phyloP scores from a whole-genome alignment of 2,329 filamentous ascomycete genomes.

The Metarhizium guizhouense region DNA sequence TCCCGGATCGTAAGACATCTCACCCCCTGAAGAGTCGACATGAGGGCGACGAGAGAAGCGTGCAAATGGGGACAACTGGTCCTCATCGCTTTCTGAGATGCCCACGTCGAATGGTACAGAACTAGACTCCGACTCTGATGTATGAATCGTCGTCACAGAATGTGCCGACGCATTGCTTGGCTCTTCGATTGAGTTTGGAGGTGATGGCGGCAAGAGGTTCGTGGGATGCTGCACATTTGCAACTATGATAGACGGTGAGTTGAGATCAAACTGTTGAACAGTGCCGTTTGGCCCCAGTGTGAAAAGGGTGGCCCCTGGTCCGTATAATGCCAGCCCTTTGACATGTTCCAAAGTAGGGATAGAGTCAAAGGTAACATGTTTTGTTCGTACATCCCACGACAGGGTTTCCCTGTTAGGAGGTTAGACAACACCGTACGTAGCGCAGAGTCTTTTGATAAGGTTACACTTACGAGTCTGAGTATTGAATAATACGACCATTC shows the following conservation, averaged over 20 bases:
- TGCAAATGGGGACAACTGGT: constrained; percentile 66
- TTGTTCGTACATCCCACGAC: constrained; percentile 97
- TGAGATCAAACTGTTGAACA: constrained; percentile 91
- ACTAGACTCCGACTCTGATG: constrained; percentile 45
- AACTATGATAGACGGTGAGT: constrained; percentile 71
- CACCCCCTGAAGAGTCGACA: constrained; percentile 47
- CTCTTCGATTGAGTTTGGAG: constrained; percentile 73
- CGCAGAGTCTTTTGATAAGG: constrained; percentile 19
- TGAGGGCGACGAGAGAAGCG: constrained; percentile 66
- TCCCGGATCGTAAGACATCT: constrained; percentile 47
- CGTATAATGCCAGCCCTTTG: constrained; percentile 76
- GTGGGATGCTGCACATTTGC: constrained; percentile 82
- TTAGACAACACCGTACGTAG: constrained; percentile 6
- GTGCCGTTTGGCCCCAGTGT: constrained; percentile 82
- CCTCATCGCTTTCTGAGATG: constrained; percentile 67
- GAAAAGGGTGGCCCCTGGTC: constrained; percentile 84
- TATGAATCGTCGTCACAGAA: constrained; percentile 36
- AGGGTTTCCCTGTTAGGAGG: constrained; percentile 61
- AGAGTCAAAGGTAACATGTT: constrained; percentile 82
- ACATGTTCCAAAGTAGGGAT: constrained; percentile 80
- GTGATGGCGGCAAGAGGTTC: constrained; percentile 67
- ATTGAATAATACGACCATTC: constrained; percentile 91
- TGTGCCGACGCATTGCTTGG: constrained; percentile 43
- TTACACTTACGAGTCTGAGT: constrained; percentile 69
- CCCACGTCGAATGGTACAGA: constrained; percentile 48